Base-by-base conservation (phyloP, 75 land plant species). In the Cunninghamia lanceolata region DNA sequence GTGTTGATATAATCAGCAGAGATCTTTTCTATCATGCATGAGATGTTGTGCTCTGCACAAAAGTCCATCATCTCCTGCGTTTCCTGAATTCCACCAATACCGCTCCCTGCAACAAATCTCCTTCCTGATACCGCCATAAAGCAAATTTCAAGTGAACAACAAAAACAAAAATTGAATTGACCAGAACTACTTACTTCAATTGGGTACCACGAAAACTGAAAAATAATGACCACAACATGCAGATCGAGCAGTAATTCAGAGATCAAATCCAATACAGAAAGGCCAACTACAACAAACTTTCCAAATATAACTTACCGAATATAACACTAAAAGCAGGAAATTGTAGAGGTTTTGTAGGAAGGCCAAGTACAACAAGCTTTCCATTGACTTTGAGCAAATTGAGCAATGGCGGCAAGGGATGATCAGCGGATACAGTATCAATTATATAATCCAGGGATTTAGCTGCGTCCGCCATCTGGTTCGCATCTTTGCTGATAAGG, bases 11-110 rank as follows among this genome's bases (percentile, higher is more conserved):
- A 86, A 4, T 93, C 85, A 36, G 92, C 86, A 36, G 86, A 84
- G 0, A 94, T 87, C 3, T 88, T 53, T 87, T 96, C 97, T 53
- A 94, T 84, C 43, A 87, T 89, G 66, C 90, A 89, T 7, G 93
- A 86, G 30, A 96, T 91, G 82, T 91, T 91, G 54, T 94, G 82
- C 43, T 94, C 87, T 16, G 90, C 96, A 73, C 97, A 94, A 71
- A 92, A 83, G 82, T 94, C 91, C 89, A 95, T 46, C 97, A 95
- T 95, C 77, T 95, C 93, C 83, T 95, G 93, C 25, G 95, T 94
- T 85, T 95, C 94, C 76, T 87, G 84, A 15, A 93, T 89, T 16
- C 93, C 90, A 35, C 96, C 96, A 25, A 90, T 92, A 82, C 93
- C 82, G 85, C 94, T 96, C 1, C 97, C 94, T 15, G 86, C 89